Percentiles rank a stretch among this genome's conserved stretches.
Evolutionary conservation across 179 eudicot genomes (phyloP).

Genomic region (Spergularia azorica): DNA sequence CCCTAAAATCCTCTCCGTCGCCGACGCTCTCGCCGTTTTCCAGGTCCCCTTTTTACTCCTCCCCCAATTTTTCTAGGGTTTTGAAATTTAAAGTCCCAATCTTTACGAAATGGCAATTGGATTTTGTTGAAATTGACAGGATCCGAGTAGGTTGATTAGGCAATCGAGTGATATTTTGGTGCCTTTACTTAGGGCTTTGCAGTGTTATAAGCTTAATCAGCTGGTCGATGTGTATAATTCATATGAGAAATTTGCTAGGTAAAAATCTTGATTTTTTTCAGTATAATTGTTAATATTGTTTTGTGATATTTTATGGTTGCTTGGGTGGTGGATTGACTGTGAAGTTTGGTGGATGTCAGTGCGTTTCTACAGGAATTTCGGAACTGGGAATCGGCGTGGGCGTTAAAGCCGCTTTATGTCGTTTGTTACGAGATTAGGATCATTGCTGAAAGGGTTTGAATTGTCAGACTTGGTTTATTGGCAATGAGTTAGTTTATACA

Average conservation of each 20-base stretch:
- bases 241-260: constrained; percentile 90
- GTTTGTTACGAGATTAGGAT: constrained; percentile 89
- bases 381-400: constrained; percentile 98
- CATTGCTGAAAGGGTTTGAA: constrained; percentile 81
- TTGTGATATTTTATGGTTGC: background rate
- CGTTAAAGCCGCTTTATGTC: constrained; percentile 74
- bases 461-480: too few species aligned
- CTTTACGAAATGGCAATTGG: background rate
- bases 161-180: constrained; percentile 63
- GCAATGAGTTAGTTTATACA: background rate
- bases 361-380: constrained; percentile 93
- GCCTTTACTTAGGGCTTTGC: constrained; percentile 75
- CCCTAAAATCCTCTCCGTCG: constrained; percentile 61
- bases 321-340: constrained; percentile 5
- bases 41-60: constrained; percentile 46
- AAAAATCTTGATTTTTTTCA: constrained; percentile 12
- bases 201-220: constrained; percentile 66
- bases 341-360: constrained; percentile 43
- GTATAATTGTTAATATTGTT: background rate
- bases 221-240: constrained; percentile 75
- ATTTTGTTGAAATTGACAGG: constrained; percentile 43
- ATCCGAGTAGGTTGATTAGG: constrained; percentile 62
- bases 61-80: constrained; percentile 16
- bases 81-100: background rate
- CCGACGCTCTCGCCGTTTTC: constrained; percentile 79